Percentiles rank a stretch among this genome's conserved stretches.
These are phyloP conservation scores for Candida andamanensis DNA, from an alignment of 805 yeast genomes.

Conservation along the genomic window DNA sequence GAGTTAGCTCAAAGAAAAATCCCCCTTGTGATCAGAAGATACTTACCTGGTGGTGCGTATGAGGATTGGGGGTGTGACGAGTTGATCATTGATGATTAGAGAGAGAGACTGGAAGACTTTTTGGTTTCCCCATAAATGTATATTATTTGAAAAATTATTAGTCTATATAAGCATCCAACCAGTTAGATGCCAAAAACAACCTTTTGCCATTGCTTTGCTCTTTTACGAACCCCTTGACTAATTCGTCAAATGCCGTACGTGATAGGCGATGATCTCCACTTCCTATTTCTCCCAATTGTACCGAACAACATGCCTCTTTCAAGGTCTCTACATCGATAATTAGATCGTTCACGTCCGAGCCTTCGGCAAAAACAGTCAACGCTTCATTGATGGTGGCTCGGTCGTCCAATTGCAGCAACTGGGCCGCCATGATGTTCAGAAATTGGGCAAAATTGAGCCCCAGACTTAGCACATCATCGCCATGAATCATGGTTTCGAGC, in stretches of 20 bases:
- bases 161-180: slow-evolving; percentile 51
- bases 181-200: slow-evolving; percentile 56
- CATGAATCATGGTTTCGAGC: slow-evolving; percentile 45
- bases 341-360: slow-evolving; percentile 24
- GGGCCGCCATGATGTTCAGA: slow-evolving; percentile 55
- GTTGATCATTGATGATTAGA: slow-evolving; percentile 74
- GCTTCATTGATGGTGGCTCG: slow-evolving; percentile 53
- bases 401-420: slow-evolving; percentile 47
- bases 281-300: slow-evolving; percentile 42
- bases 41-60: slow-evolving; percentile 91
- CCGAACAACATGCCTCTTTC: slow-evolving; percentile 42
- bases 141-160: slow-evolving; percentile 15
- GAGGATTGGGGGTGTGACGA: slow-evolving; percentile 99
- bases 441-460: slow-evolving; percentile 61
- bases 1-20: slow-evolving; percentile 92
- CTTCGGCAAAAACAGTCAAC: slow-evolving; percentile 46
- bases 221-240: slow-evolving; percentile 52
- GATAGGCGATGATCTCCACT: slow-evolving; percentile 41
- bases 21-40: slow-evolving; percentile 92
- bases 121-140: slow-evolving; percentile 1
- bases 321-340: slow-evolving; percentile 47
- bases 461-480: slow-evolving; percentile 13
- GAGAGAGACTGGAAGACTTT: neutral
- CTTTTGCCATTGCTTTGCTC: slow-evolving; percentile 54
- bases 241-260: slow-evolving; percentile 42